phyloP scores from a whole-genome alignment of 495 filamentous ascomycete species.

The Xylaria scruposa region DNA sequence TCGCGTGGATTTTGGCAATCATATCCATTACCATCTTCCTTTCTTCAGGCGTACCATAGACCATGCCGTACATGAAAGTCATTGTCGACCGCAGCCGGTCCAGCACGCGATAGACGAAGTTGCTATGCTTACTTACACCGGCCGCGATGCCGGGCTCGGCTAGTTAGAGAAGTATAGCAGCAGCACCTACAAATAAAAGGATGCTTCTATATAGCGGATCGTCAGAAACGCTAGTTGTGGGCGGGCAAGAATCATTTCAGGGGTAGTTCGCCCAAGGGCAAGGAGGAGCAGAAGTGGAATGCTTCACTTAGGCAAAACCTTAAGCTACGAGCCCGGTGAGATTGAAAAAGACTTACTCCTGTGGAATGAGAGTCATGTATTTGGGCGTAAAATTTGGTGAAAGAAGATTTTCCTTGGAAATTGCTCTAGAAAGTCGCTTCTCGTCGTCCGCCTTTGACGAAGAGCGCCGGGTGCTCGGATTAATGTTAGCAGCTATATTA shows the following conservation, averaged over 20 bases:
- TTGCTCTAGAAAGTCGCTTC: background rate
- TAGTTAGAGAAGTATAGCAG: conserved; percentile 50
- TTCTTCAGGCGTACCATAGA: conserved; percentile 45
- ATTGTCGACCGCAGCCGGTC: conserved; percentile 53
- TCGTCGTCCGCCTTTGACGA: background rate
- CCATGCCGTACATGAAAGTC: conserved; percentile 54
- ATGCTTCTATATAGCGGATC: conserved; percentile 29
- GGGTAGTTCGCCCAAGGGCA: background rate
- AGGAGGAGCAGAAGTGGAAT: background rate
- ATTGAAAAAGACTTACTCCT: conserved; percentile 30
- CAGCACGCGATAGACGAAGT: conserved; percentile 48
- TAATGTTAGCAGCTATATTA: background rate
- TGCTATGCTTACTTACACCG: conserved; percentile 43
- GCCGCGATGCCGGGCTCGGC: conserved; percentile 48
- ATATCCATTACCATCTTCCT: conserved; percentile 45
- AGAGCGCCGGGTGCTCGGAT: background rate
- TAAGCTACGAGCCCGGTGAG: background rate
- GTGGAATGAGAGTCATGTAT: conserved; percentile 44
- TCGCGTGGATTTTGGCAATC: conserved; percentile 45
- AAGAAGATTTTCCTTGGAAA: conserved; percentile 26
- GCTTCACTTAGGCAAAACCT: background rate
- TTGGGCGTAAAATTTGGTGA: conserved; percentile 36
- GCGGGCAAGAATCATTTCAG: background rate
- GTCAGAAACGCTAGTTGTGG: background rate
- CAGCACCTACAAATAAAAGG: conserved; percentile 46